These are phyloP conservation scores for Eurotiales sp. DNA, from an alignment of 2,329 filamentous ascomycete genomes.

Conservation along the genomic window DNA sequence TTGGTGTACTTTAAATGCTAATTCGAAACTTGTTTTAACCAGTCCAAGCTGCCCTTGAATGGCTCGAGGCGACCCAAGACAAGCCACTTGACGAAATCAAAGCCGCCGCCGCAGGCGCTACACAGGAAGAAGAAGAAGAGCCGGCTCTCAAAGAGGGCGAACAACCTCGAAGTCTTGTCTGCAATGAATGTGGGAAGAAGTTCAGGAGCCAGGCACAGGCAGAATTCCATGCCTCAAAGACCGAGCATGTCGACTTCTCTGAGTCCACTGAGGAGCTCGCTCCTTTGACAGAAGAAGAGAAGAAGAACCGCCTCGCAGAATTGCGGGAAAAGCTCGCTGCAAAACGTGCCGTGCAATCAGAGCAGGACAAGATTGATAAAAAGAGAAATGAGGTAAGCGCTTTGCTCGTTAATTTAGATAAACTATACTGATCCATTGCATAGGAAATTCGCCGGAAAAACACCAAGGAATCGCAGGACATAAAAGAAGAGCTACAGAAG, in stretches of 20 bases:
- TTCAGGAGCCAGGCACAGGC: conserved; percentile 79
- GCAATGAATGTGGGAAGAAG: conserved; percentile 91
- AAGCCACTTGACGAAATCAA: conserved; percentile 80
- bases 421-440: neutral
- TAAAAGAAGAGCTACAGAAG: conserved; percentile 81
- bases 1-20: neutral
- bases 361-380: conserved; percentile 73
- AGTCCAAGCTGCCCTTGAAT: conserved; percentile 89
- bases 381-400: conserved; percentile 74
- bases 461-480: conserved; percentile 81
- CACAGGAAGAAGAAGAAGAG: conserved; percentile 53
- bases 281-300: conserved; percentile 87
- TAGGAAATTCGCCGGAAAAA: conserved; percentile 74
- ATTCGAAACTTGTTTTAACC: neutral
- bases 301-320: conserved; percentile 72
- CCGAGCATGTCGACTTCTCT: conserved; percentile 84
- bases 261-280: conserved; percentile 92
- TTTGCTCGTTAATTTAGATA: neutral
- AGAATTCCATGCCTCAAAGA: conserved; percentile 87
- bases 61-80: conserved; percentile 89
- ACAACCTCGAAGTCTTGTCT: conserved; percentile 75
- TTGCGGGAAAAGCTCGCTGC: conserved; percentile 67
- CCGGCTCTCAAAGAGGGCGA: conserved; percentile 67
- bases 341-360: conserved; percentile 66
- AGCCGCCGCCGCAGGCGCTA: conserved; percentile 48